A percentile compares a stretch with the other conserved stretches of the same genome.
Conservation (phyloP, 2,329 filamentous ascomycete species). For the Pseudopyrenochaeta lycopersici region DNA sequence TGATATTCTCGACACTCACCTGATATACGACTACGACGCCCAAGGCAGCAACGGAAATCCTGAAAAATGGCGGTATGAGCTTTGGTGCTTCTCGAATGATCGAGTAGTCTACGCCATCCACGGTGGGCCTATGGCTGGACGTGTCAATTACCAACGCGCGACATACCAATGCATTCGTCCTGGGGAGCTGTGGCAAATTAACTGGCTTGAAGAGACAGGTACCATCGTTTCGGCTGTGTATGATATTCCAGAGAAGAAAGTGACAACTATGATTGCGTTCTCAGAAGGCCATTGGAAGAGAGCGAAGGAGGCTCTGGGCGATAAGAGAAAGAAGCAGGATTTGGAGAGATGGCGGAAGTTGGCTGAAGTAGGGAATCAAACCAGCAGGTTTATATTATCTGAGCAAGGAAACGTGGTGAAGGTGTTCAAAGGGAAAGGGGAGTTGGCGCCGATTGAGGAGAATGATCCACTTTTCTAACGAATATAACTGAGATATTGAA, state of each 20-base stretch:
- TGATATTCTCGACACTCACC: conserved; percentile 63
- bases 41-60: conserved; percentile 58
- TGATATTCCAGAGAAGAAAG: conserved; percentile 59
- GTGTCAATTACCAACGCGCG: conserved; percentile 63
- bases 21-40: conserved; percentile 67
- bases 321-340: conserved; percentile 63
- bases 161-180: conserved; percentile 67
- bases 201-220: conserved; percentile 69
- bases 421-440: conserved; percentile 60
- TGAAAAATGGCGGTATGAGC: conserved; percentile 69
- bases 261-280: conserved; percentile 64
- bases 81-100: conserved; percentile 66
- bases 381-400: conserved; percentile 60
- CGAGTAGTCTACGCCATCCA: conserved; percentile 68
- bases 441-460: conserved; percentile 56
- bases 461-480: conserved; percentile 27
- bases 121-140: conserved; percentile 62
- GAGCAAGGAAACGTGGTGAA: conserved; percentile 64
- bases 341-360: conserved; percentile 62
- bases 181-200: conserved; percentile 68
- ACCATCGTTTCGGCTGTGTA: conserved; percentile 66
- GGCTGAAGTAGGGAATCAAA: conserved; percentile 60
- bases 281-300: conserved; percentile 66
- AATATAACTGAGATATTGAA: neutral
- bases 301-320: conserved; percentile 60